Percentiles rank a stretch among this genome's conserved stretches.
Conservation (phyloP, 148 eudicot genomes). For the Silene conica region DNA sequence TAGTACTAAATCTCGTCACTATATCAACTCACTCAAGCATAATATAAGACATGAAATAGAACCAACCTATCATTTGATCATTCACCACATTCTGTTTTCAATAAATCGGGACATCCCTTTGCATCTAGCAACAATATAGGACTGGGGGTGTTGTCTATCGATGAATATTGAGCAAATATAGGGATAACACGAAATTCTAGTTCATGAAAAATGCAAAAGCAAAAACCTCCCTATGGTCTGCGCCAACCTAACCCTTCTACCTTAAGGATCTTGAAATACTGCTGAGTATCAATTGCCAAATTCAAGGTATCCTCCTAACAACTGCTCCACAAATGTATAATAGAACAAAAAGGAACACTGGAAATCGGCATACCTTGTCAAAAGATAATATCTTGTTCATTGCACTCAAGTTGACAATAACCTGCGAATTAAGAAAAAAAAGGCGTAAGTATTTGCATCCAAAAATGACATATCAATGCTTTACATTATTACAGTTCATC, state of each 20-base stretch:
- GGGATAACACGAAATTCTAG: background rate
- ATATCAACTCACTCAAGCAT: background rate
- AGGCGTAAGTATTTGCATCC: background rate
- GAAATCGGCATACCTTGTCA: slow-evolving; percentile 58
- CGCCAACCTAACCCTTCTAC: background rate
- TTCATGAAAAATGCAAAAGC: background rate
- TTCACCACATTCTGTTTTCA: background rate
- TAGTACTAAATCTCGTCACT: background rate
- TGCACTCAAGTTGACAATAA: slow-evolving; percentile 62
- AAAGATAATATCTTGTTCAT: slow-evolving; percentile 81
- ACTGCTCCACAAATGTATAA: background rate
- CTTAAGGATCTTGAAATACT: background rate
- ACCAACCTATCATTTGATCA: background rate
- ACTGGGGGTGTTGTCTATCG: background rate
- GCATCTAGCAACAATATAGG: background rate
- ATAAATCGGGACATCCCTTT: background rate
- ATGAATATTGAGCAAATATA: background rate
- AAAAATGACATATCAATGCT: background rate
- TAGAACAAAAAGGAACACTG: background rate
- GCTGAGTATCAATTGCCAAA: background rate
- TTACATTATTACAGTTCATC: background rate
- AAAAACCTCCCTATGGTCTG: slow-evolving; percentile 4
- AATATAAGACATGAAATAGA: background rate
- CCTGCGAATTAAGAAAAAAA: slow-evolving; percentile 34
- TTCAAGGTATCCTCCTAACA: background rate